Conservation (phyloP, 306 rosid genomes). For the Dryas alaskensis region DNA sequence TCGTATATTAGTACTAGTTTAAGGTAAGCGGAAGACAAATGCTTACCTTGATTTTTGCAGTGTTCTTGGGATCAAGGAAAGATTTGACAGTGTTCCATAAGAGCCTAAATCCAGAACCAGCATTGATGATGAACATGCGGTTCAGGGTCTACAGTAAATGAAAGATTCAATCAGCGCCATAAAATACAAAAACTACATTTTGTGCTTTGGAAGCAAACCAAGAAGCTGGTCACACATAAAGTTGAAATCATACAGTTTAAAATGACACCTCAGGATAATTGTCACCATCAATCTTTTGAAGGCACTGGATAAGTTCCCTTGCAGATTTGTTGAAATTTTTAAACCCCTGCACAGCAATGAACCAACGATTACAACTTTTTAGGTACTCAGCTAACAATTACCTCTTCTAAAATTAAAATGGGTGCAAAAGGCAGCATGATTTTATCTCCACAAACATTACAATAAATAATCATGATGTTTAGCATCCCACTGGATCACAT, state of each 20-base stretch:
- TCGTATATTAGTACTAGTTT: conserved; percentile 3
- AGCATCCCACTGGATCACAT: not conserved
- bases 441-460: too few relatives aligned
- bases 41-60: conserved; percentile 77
- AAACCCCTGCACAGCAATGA: conserved; percentile 53
- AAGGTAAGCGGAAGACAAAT: not conserved
- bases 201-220: not conserved
- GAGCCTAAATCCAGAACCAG: conserved; percentile 94
- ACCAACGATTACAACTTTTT: too few relatives aligned
- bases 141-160: conserved; percentile 50
- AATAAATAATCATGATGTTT: too few relatives aligned
- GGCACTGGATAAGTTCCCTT: conserved; percentile 74
- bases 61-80: conserved; percentile 90
- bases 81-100: conserved; percentile 87
- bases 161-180: conserved; percentile 17
- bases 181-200: not conserved
- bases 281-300: conserved; percentile 94
- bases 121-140: conserved; percentile 97
- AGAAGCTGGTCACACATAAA: not conserved
- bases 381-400: not conserved
- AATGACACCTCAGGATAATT: conserved; percentile 82
- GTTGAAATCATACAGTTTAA: not conserved
- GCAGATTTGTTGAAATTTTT: conserved; percentile 81
- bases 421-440: not conserved
- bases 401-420: not conserved